Percentiles rank a stretch among this genome's conserved stretches.
Conservation (phyloP, 108 stramenopile species). For the Nannochloropsis gaditana region DNA sequence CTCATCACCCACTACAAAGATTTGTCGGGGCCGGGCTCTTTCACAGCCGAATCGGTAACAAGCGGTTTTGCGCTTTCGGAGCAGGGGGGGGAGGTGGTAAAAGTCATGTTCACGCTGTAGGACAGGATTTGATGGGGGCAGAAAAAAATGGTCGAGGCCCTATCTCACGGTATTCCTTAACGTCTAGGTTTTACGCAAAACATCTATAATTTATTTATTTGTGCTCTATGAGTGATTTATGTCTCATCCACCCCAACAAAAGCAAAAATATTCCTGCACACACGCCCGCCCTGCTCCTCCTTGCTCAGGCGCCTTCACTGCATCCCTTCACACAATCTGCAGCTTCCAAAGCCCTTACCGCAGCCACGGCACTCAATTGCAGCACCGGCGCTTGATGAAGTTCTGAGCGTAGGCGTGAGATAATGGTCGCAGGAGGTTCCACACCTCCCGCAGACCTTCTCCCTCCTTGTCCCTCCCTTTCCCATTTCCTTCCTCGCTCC, state of each 20-base stretch:
- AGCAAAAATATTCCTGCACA: no score
- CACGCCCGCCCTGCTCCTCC: no score
- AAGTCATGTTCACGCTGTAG: constrained; percentile 30
- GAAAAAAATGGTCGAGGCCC: neutral
- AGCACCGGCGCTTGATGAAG: neutral
- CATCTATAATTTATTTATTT: no score
- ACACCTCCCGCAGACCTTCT: neutral
- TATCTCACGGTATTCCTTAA: no score
- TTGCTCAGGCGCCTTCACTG: no score
- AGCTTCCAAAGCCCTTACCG: no score
- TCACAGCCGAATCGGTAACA: constrained; percentile 35
- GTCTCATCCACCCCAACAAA: no score
- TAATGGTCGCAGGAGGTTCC: neutral
- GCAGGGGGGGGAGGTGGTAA: constrained; percentile 44
- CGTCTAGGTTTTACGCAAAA: no score
- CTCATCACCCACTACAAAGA: constrained; percentile 50
- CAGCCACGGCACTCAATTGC: neutral
- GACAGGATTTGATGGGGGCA: neutral
- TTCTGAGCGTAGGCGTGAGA: neutral
- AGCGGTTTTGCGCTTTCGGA: constrained; percentile 47
- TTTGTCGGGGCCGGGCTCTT: constrained; percentile 26
- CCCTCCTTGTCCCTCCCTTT: neutral
- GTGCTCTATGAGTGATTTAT: no score
- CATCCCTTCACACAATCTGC: no score
- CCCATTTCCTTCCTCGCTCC: neutral